Evolutionary conservation across 768 basidiomycete genomes (phyloP), one percentile per base, ranked within the genome.

Genomic region (Rhizopogon sp.): DNA sequence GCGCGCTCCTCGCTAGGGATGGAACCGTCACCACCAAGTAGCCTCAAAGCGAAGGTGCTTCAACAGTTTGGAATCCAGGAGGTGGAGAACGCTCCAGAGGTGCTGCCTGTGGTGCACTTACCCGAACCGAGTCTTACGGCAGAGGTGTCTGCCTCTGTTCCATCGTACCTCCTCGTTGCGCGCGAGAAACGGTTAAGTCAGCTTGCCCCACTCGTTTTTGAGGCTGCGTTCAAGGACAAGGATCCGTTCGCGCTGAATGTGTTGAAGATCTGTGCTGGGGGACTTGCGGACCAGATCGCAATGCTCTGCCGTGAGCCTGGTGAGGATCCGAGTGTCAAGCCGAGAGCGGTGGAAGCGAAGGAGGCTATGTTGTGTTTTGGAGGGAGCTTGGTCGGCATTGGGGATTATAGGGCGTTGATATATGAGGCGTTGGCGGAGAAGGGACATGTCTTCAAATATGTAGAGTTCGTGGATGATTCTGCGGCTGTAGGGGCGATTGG

Each of bases 151-250:
- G 42, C 65, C 39, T 60, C 65, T 50, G 56, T 64, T 20, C 70
- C 68, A 5, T 56, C 53, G 25, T 66, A 67, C 53, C 63, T 60
- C 35, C 65, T 51, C 25, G 61, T 79, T 41, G 68, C 79, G 6
- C 79, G 85, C 56, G 89, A 93, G 72, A 85, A 85, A 61, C 82
- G 90, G 1, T 74, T 93, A 11, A 90, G 89, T 3, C 78, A 81
- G 37, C 82, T 92, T 16, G 73, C 84, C 3, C 89, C 89, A 3
- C 67, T 90, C 43, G 87, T 92, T n/a, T 93, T 93, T 64, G 71
- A 77, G 2, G 82, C 87, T 1, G 90, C 88, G 5, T 90, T 91
- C 69, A 77, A 82, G 41, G 78, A 87, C 44, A 66, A 68, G 14
- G 90, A 93, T 62, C 72, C 79, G 39, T 75, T 90, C 31, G 90